These are phyloP conservation scores for Aphanomyces invadans DNA, from an alignment of 352 stramenopile species.

Conservation along the genomic window DNA sequence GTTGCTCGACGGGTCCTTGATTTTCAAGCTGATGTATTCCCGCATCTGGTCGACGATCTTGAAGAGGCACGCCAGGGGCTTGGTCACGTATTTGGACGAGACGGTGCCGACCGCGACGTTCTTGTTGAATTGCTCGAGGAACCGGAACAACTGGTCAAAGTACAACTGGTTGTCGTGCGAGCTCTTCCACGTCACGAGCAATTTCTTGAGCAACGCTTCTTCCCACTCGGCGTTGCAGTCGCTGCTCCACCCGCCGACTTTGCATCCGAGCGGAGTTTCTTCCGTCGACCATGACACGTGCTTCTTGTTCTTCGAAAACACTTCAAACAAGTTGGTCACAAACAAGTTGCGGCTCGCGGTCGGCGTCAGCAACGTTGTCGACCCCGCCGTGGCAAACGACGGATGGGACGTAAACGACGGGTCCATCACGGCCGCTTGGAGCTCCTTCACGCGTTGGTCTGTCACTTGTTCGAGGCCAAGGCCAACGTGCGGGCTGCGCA, in stretches of 20 bases:
- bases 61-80: constrained; percentile 62
- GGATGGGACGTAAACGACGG: constrained; percentile 32
- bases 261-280: constrained; percentile 77
- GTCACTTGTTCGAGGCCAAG: constrained; percentile 52
- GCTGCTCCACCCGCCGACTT: constrained; percentile 76
- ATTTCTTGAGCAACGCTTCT: constrained; percentile 74
- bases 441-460: constrained; percentile 50
- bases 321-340: constrained; percentile 80
- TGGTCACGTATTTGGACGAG: constrained; percentile 63
- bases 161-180: constrained; percentile 47
- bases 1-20: constrained; percentile 65
- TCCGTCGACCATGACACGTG: constrained; percentile 82
- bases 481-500: constrained; percentile 67
- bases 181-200: constrained; percentile 73
- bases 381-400: constrained; percentile 67
- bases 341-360: constrained; percentile 75
- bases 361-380: constrained; percentile 61
- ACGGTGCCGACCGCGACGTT: constrained; percentile 71
- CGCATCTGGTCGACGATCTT: constrained; percentile 81
- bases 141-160: constrained; percentile 61
- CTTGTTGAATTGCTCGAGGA: constrained; percentile 82
- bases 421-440: constrained; percentile 50
- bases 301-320: constrained; percentile 83
- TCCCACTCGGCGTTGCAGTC: constrained; percentile 78
- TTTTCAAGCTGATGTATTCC: constrained; percentile 70